Conservation (phyloP, 345 rosid genomes). For the Citropsis articulata region DNA sequence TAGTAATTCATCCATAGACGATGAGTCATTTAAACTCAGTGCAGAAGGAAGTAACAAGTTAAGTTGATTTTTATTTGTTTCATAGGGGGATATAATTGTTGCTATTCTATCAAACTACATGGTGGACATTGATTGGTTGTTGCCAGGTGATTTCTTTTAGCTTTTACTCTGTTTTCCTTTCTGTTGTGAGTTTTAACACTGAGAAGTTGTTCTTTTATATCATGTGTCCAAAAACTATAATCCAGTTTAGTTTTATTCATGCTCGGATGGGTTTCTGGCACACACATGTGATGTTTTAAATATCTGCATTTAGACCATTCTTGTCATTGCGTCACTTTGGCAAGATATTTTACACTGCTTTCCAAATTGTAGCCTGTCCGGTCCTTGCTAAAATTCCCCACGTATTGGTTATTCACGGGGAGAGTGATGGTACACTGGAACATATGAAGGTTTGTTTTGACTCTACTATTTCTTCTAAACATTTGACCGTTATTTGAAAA, state of each 20-base stretch:
- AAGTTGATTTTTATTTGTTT: constrained; percentile 21
- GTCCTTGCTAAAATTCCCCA: constrained; percentile 60
- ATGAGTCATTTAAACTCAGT: not conserved
- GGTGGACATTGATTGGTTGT: constrained; percentile 92
- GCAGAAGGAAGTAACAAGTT: not conserved
- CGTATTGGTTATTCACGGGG: constrained; percentile 88
- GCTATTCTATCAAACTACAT: constrained; percentile 85
- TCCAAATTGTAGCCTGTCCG: constrained; percentile 63
- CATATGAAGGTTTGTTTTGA: constrained; percentile 66
- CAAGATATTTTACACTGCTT: constrained; percentile 5
- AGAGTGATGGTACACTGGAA: constrained; percentile 71
- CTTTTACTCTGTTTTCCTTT: not conserved
- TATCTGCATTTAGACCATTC: not conserved
- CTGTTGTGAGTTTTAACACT: not conserved
- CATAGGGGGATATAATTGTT: constrained; percentile 71
- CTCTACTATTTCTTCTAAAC: not conserved
- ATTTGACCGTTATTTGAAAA: not conserved
- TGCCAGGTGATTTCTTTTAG: constrained; percentile 40
- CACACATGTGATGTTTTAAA: not conserved
- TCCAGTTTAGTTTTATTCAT: not conserved
- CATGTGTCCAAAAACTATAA: not conserved
- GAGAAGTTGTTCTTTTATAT: not conserved
- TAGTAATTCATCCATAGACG: not conserved
- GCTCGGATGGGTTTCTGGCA: not conserved
- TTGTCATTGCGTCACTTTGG: not conserved